Base-by-base conservation (phyloP, 179 eudicot species). In the Spinacia oleracea region DNA sequence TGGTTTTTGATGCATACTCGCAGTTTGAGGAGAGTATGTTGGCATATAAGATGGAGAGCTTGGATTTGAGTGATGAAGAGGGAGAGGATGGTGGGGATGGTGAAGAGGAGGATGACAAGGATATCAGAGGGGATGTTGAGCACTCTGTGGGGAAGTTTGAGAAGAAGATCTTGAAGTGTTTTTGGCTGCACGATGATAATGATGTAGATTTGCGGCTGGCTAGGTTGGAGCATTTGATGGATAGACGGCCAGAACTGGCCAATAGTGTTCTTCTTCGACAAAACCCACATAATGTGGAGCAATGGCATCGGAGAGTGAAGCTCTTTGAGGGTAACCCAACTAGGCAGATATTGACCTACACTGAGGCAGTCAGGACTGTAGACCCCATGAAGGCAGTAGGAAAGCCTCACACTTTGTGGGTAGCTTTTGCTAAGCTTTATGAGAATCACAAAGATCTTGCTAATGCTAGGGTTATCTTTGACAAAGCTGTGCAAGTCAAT, bases 21-120 rank as follows among this genome's bases (percentile, higher is more conserved):
- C 98, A 96, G 88, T 96, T 96, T 90, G 99, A 96, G 83, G 97
- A 96, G 79, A 93, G 96, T 88, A 89, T 92, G 94, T 80, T 96
- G 78, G 88, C 93, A 21, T 79, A 82, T 72, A 92, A 89, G 79
- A 93, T 96, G 98, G 97, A 93, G 63, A 86, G 72, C 69, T 64
- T 86, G 82, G 87, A 84, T 73, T 82, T 86, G 56, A 86, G 88
- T 43, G 99, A 93, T 0, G 88, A 73, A 42, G 87, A 87, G 58
- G 82, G 72, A 9, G 87, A 81, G 50, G 79, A 10, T 46, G 73
- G 73, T 0, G 87, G 48, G 12, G 91, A 83, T 8, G 86, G 70
- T 2, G 89, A 74, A 1, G 89, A 85, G 5, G 89, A 81, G 20
- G 87, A 81, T 3, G 91, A 88, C 74, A 87, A 80, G 25, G 92